Base-by-base conservation (phyloP, 169 alveolate genomes). In the Plasmodium ovale region DNA sequence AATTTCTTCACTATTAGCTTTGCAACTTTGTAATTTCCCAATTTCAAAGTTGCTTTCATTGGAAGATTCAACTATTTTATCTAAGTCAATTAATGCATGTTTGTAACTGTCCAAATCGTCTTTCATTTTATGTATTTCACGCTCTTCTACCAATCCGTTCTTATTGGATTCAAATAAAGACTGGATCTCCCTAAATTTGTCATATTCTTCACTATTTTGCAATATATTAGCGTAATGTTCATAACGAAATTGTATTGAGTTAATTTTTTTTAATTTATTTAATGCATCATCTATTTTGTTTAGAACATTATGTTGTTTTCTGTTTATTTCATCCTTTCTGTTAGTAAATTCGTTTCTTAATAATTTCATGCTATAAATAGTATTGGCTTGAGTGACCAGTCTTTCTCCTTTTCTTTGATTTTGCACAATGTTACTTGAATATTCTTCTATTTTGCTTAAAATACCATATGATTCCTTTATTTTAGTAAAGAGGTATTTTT, bases 401-500 rank as follows among this genome's bases (percentile, higher is more conserved):
- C 21, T 62, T 62, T 62, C 72, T 21, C 72, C 72, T 62, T 62
- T 49, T 27, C 19, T 29, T 62, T 62, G 72, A 27, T 62, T 62
- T 27, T 62, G 4, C 0, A n/a, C 9, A 27, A 62, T 62, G 31
- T 39, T n/a, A 31, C 0, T 21, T 29, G 72, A 6, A 23, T 62
- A 33, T n/a, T 62, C 72, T 21, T 62, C 49, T 62, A 62, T 62
- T 7, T 29, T 62, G 23, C 31, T 39, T 62, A 29, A 5, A 62
- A 62, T 29, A 14, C 29, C 16, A 14, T 12, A n/a, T 7, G 72
- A 42, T 3, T 62, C 72, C 49, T 31, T 21, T 62, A 62, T 29
- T 27, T 21, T 62, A 39, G 27, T 42, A 62, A 29, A 6, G n/a
- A 62, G 23, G 33, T 29, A 0, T 62, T 33, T 27, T 42, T 31